phyloP scores from a whole-genome alignment of 208 protist species.

The Trypanosoma avium region DNA sequence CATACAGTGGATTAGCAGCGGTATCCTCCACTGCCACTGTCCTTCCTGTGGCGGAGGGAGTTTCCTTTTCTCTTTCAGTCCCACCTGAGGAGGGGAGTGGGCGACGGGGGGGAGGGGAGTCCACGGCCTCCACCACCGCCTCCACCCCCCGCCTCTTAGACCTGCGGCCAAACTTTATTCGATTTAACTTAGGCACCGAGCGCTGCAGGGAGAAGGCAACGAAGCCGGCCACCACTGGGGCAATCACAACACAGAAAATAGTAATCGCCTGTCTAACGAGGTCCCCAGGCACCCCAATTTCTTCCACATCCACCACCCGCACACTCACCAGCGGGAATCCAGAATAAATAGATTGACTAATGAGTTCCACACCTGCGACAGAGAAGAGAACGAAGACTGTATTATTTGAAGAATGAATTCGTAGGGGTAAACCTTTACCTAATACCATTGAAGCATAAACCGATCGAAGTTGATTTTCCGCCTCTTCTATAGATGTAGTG shows the following conservation, averaged over 20 bases:
- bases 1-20: conserved; percentile 54
- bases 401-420: not conserved
- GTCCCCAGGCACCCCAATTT: not conserved
- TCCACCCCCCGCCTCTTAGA: no score
- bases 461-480: conserved; percentile 3
- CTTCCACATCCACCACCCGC: not conserved
- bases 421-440: conserved; percentile 3
- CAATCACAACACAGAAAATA: conserved; percentile 46
- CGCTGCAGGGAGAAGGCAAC: conserved; percentile 78
- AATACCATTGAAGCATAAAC: conserved; percentile 8
- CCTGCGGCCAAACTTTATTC: conserved; percentile 25
- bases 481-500: not conserved
- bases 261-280: not conserved
- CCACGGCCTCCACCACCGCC: conserved; percentile 24
- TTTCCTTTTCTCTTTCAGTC: no score
- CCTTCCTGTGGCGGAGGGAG: no score
- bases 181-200: conserved; percentile 44
- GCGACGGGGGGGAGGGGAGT: conserved; percentile 63
- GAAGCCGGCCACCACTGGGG: conserved; percentile 51
- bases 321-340: conserved; percentile 11
- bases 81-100: conserved; percentile 25
- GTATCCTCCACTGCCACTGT: conserved; percentile 39
- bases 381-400: conserved; percentile 38
- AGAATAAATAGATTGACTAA: conserved; percentile 27
- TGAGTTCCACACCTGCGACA: conserved; percentile 42